phyloP scores from a whole-genome alignment of 1,139 yeast species.

The Protomyces inundatus region DNA sequence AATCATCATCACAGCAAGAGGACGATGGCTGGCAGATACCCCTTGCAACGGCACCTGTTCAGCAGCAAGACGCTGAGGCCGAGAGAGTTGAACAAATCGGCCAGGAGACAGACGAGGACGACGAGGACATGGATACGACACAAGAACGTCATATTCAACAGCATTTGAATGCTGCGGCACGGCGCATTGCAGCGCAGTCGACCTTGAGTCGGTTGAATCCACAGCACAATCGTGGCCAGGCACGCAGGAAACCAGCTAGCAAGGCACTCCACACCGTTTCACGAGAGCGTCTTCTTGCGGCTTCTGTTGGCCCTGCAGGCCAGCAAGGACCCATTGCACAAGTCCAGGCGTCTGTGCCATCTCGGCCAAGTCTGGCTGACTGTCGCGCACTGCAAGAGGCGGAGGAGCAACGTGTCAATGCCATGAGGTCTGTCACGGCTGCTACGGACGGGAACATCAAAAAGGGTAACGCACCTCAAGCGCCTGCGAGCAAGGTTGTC shows the following conservation, averaged over 20 bases:
- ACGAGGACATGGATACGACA: neutral
- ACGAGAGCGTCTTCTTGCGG: neutral
- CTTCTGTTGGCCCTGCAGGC: neutral
- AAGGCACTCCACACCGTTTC: neutral
- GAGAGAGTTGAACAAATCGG: neutral
- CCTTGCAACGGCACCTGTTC: neutral
- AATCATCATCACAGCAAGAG: neutral
- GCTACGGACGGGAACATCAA: neutral
- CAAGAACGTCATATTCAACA: neutral
- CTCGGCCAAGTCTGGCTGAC: neutral
- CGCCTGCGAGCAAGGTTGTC: neutral
- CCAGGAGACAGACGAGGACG: neutral
- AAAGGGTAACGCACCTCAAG: neutral
- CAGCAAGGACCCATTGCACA: neutral
- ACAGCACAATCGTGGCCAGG: neutral
- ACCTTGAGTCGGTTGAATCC: neutral
- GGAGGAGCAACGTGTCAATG: too few relatives aligned
- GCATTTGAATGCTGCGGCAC: neutral
- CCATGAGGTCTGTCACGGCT: neutral
- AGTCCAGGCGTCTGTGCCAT: neutral
- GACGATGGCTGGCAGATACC: neutral
- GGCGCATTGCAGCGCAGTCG: neutral
- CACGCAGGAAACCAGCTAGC: neutral
- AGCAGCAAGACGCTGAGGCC: neutral
- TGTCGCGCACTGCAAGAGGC: neutral